Percentiles rank a stretch among this genome's conserved stretches.
Evolutionary conservation across 2,329 filamentous ascomycete genomes (phyloP).

Genomic region (Botrytis galanthina): DNA sequence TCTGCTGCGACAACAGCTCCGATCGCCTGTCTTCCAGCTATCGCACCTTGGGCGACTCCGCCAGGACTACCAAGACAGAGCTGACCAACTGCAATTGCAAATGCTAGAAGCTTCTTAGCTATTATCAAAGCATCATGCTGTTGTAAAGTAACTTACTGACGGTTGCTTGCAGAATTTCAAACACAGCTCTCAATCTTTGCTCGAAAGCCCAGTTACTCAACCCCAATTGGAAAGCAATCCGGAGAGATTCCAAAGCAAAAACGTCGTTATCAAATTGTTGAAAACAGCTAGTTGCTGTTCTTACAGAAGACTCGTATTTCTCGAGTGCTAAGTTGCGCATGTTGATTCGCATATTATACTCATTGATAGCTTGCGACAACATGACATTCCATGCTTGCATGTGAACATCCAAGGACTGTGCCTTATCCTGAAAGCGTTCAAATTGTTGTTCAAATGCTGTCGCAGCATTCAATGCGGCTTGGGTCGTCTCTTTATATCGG

Average conservation of each 20-base stretch:
- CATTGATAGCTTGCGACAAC: conserved; percentile 10
- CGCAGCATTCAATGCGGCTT: not conserved
- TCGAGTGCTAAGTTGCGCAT: conserved; percentile 2
- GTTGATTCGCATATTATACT: conserved; percentile 6
- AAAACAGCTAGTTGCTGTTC: conserved; percentile 4
- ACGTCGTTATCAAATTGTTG: conserved; percentile 7
- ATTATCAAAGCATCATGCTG: not conserved
- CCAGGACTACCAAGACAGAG: conserved; percentile 8
- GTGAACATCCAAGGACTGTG: not conserved
- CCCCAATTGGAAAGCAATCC: not conserved
- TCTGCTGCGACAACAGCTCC: conserved; percentile 7
- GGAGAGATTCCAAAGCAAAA: not conserved
- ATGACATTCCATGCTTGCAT: conserved; percentile 12
- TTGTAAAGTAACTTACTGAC: not conserved
- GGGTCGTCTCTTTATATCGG: conserved; percentile 4
- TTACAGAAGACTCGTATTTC: conserved; percentile 1
- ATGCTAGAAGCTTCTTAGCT: not conserved
- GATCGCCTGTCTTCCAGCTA: conserved; percentile 11
- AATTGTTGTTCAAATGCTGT: conserved; percentile 1
- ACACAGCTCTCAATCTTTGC: conserved; percentile 4
- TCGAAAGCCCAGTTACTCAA: not conserved
- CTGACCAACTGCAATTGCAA: conserved; percentile 11
- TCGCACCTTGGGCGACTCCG: not conserved
- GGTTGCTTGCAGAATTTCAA: not conserved
- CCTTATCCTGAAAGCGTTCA: conserved; percentile 10